These are phyloP conservation scores for Nicotiana sylvestris DNA, from an alignment of 257 asterid species.

Conservation along the genomic window DNA sequence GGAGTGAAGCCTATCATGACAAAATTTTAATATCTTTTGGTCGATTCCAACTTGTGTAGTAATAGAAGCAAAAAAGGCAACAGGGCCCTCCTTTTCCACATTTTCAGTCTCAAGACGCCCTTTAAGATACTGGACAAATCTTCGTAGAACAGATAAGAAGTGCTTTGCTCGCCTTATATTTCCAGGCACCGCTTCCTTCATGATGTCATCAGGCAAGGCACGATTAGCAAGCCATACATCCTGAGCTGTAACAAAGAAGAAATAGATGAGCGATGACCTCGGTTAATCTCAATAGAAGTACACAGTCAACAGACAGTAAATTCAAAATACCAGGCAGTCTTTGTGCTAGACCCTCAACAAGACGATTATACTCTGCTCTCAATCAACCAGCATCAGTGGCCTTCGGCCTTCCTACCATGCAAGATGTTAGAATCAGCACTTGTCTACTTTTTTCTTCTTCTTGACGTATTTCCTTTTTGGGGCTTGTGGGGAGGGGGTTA, in stretches of 20 bases:
- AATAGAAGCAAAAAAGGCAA: constrained; percentile 84
- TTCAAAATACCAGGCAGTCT: constrained; percentile 71
- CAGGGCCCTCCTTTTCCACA: constrained; percentile 96
- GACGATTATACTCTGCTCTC: constrained; percentile 91
- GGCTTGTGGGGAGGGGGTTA: neutral
- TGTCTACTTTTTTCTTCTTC: neutral
- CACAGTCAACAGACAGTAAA: neutral
- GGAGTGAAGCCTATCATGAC: constrained; percentile 93
- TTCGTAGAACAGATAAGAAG: constrained; percentile 81
- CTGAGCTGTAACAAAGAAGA: constrained; percentile 41
- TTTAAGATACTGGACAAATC: constrained; percentile 80
- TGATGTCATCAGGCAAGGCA: constrained; percentile 79
- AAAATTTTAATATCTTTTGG: constrained; percentile 82
- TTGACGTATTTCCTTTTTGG: neutral
- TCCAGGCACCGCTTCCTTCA: constrained; percentile 97
- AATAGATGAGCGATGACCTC: constrained; percentile 12
- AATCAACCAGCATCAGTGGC: constrained; percentile 98
- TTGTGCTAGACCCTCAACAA: constrained; percentile 93
- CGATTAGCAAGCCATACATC: constrained; percentile 91
- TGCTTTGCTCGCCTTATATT: constrained; percentile 95
- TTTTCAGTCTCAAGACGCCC: constrained; percentile 70
- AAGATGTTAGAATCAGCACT: constrained; percentile 15
- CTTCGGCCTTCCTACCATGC: constrained; percentile 99
- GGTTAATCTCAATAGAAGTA: constrained; percentile 5
- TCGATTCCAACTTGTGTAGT: constrained; percentile 87